Conservation (phyloP, 768 basidiomycete species). For the Suillus subluteus region DNA sequence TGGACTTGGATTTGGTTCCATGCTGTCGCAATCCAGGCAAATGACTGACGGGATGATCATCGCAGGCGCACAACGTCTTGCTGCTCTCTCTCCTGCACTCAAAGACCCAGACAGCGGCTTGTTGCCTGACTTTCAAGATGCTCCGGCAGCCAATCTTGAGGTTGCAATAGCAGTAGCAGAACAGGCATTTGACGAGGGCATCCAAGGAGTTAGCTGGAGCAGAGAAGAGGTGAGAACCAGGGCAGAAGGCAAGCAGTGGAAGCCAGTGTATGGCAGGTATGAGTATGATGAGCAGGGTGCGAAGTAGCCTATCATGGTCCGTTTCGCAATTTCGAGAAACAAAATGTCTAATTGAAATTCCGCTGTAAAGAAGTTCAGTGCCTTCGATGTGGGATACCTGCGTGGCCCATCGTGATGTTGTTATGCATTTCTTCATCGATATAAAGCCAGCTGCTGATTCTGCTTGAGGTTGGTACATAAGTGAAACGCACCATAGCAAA, state of each 20-base stretch:
- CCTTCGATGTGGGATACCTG: slow-evolving; percentile 2
- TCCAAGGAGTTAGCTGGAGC: slow-evolving; percentile 59
- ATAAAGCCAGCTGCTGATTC: neutral
- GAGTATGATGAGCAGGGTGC: slow-evolving; percentile 62
- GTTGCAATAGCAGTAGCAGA: slow-evolving; percentile 83
- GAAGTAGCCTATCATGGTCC: slow-evolving; percentile 23
- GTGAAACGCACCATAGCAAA: too few relatives aligned
- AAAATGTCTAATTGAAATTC: slow-evolving; percentile 1
- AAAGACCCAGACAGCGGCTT: slow-evolving; percentile 72
- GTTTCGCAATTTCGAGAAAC: slow-evolving; percentile 11
- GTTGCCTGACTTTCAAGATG: slow-evolving; percentile 76
- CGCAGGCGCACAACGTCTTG: slow-evolving; percentile 74
- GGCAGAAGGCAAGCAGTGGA: slow-evolving; percentile 60
- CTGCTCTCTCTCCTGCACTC: slow-evolving; percentile 74
- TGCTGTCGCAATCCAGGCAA: slow-evolving; percentile 61
- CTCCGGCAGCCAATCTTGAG: slow-evolving; percentile 75
- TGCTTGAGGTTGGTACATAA: neutral
- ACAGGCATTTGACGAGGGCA: slow-evolving; percentile 75
- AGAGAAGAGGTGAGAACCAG: slow-evolving; percentile 57
- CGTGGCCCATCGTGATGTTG: neutral
- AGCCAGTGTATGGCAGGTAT: slow-evolving; percentile 66
- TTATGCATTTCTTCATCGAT: neutral
- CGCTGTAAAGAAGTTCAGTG: slow-evolving; percentile 17
- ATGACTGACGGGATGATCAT: slow-evolving; percentile 91
- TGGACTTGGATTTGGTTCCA: slow-evolving; percentile 81